Conservation (phyloP, 352 stramenopile genomes). For the Pythium sp. region DNA sequence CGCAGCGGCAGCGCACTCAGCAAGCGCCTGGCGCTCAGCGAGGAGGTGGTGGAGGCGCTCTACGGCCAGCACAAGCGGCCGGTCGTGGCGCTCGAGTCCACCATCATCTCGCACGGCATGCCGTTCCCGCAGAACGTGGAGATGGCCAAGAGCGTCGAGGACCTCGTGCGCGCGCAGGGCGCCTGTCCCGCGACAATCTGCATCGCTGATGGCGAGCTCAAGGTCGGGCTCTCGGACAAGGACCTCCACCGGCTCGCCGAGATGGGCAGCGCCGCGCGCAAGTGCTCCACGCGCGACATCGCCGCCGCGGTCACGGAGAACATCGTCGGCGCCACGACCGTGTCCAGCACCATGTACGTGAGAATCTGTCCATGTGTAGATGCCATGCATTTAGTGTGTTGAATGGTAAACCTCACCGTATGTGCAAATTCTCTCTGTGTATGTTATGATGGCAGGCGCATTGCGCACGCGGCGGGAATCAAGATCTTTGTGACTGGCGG, state of each 20-base stretch:
- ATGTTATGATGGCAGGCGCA: constrained; percentile 43
- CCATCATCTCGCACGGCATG: constrained; percentile 99
- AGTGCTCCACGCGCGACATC: constrained; percentile 86
- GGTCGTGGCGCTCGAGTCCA: constrained; percentile 97
- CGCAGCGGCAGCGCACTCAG: constrained; percentile 36
- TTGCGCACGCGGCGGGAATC: constrained; percentile 93
- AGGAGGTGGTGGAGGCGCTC: constrained; percentile 53
- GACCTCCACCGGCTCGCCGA: constrained; percentile 65
- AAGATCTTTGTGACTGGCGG: constrained; percentile 97
- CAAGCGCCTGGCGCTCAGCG: constrained; percentile 41
- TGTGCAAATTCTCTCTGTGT: not conserved
- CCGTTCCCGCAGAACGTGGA: constrained; percentile 97
- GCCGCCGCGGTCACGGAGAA: constrained; percentile 69
- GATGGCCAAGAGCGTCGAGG: constrained; percentile 90
- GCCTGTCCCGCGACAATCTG: constrained; percentile 96
- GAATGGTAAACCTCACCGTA: not conserved
- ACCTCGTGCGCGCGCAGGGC: constrained; percentile 83
- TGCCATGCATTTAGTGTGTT: not conserved
- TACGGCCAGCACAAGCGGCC: constrained; percentile 42
- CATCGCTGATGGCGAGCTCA: constrained; percentile 91
- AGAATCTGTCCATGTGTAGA: not conserved
- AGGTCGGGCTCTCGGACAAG: constrained; percentile 56
- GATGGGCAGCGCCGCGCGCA: constrained; percentile 57
- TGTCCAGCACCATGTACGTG: constrained; percentile 94
- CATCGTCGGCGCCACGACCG: constrained; percentile 92